These are phyloP conservation scores for Phytophthora niederhauseri DNA, from an alignment of 352 stramenopile species.

Conservation along the genomic window DNA sequence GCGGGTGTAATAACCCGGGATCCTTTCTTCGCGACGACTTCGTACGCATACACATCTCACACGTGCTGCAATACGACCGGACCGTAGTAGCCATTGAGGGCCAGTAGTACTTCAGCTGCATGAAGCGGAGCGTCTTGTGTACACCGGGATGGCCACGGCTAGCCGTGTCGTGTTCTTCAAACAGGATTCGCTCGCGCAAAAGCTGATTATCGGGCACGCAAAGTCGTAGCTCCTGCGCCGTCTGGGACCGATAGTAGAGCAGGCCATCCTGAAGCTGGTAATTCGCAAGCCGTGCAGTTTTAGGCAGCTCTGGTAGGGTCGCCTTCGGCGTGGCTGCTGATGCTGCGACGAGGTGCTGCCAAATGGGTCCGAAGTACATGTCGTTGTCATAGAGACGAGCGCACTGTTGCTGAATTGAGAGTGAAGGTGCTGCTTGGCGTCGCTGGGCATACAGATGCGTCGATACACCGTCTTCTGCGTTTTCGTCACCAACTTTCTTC, in stretches of 20 bases:
- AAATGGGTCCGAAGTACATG: too few relatives aligned
- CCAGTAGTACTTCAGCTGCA: conserved; percentile 3
- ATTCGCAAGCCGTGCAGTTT: background rate
- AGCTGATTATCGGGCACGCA: background rate
- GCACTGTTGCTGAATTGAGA: background rate
- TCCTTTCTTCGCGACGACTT: conserved; percentile 7
- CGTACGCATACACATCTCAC: conserved; percentile 9
- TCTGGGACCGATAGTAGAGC: background rate
- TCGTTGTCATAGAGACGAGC: background rate
- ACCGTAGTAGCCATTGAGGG: background rate
- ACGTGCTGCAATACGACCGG: background rate
- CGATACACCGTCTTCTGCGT: background rate
- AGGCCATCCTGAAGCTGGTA: background rate
- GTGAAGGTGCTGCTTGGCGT: background rate
- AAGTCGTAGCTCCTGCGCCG: background rate
- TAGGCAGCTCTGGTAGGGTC: background rate
- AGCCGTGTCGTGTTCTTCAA: conserved; percentile 14
- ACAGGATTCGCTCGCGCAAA: conserved; percentile 5
- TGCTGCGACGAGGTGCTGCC: background rate
- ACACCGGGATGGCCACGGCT: conserved; percentile 6
- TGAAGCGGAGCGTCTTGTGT: too few relatives aligned
- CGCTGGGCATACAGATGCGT: conserved; percentile 3
- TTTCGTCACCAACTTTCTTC: background rate
- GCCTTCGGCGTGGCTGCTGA: background rate
- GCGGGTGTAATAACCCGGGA: background rate